Percentiles rank a stretch among this genome's conserved stretches.
Evolutionary conservation across 23 red algal species (phyloP).

Genomic region (Gracilariopsis chorda): DNA sequence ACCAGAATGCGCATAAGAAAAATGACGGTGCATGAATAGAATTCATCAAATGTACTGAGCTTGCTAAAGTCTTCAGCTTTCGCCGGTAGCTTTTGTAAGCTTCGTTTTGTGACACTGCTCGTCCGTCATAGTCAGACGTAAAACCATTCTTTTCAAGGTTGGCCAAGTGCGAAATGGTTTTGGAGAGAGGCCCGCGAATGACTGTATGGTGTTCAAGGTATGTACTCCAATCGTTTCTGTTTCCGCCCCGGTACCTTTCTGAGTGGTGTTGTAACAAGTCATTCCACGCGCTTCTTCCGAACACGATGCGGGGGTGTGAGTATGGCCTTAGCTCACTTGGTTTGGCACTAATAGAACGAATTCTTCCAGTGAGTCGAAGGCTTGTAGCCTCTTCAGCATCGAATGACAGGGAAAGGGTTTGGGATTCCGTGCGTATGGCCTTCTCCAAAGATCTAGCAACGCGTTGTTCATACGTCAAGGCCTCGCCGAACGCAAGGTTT

Average conservation of each 20-base stretch:
- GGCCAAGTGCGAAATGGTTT: background rate
- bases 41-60: conserved; percentile 1
- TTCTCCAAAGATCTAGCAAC: background rate
- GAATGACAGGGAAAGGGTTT: background rate
- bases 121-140: background rate
- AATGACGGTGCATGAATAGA: background rate
- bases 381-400: background rate
- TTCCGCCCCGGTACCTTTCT: background rate
- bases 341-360: background rate
- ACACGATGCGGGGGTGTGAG: conserved; percentile 28
- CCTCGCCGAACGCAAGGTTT: background rate
- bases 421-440: background rate
- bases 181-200: background rate
- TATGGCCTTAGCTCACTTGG: background rate
- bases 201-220: conserved; percentile 17
- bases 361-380: background rate
- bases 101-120: background rate
- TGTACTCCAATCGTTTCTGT: conserved; percentile 9
- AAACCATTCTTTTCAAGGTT: background rate
- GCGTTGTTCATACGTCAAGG: background rate
- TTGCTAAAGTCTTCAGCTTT: background rate
- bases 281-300: conserved; percentile 7
- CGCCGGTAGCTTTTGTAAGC: background rate
- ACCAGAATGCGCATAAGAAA: conserved; percentile 50
- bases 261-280: conserved; percentile 3